Evolutionary conservation across 2,329 filamentous ascomycete genomes (phyloP), one percentile per base, ranked within the genome.

Genomic region (Botrytis galanthina): DNA sequence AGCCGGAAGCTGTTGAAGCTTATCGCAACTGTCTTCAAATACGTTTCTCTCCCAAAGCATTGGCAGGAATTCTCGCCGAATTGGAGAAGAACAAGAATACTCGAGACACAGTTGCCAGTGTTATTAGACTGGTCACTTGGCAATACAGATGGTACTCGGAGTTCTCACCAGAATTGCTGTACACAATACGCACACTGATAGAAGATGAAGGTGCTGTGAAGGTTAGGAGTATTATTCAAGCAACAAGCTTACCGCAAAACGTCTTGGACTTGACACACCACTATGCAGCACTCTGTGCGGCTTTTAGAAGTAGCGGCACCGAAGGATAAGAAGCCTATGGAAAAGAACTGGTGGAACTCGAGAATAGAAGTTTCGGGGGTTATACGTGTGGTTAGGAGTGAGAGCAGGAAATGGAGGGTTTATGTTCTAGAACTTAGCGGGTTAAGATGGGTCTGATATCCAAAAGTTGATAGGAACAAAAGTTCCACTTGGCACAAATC

Each of bases 131-230:
- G 60, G 93, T 98, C 48, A 96, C 95, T 20, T 99, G 96, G 96
- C 96, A 99, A 84, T 99, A 98, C 84, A 88, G 96, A 78, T 99
- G 96, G 96, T 99, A 99, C 85, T 98, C 95, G 73, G 96, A 99
- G 88, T 99, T 99, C 84, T 98, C 95, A 29, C 96, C 96, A 0
- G 91, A 95, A 76, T 87, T 99, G 61, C 88, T 99, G 71, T 93
- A 91, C 82, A 92, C 93, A 4, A 93, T 98, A 80, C 91, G 96
- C 75, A 94, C 93, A 77, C 86, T 99, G 77, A 99, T 99, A 81
- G 96, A 98, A 83, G 95, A 98, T 78, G 96, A 99, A 83, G 96
- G 96, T 74, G 95, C 95, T 1, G 93, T 99, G 82, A 99, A 99
- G 84, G 93, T 99, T 72, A 89, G 96, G 80, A 98, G 94, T 82